These are phyloP conservation scores for Periconia macrospinosa DNA, from an alignment of 2,329 filamentous ascomycete genomes.

Conservation along the genomic window DNA sequence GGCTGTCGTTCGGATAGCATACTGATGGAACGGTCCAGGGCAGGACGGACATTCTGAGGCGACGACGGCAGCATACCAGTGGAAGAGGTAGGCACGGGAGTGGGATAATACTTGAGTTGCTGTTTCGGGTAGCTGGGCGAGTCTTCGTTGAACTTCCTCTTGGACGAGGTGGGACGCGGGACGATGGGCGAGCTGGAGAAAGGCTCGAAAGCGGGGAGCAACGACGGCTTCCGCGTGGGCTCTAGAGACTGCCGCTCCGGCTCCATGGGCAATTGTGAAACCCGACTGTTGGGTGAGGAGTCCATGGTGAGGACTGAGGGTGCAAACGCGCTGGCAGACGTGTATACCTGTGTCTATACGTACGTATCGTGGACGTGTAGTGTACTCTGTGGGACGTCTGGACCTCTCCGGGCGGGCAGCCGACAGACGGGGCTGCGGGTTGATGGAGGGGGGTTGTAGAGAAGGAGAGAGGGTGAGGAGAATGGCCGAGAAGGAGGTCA, in stretches of 20 bases:
- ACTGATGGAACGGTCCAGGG: constrained; percentile 60
- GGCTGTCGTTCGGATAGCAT: constrained; percentile 77
- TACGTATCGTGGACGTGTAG: constrained; percentile 23
- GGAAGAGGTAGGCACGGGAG: constrained; percentile 89
- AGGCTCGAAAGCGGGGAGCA: constrained; percentile 79
- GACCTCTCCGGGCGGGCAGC: constrained; percentile 17
- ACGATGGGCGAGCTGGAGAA: constrained; percentile 74
- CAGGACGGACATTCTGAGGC: constrained; percentile 52
- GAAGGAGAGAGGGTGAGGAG: constrained; percentile 10
- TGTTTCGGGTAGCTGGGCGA: constrained; percentile 50
- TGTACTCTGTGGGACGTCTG: constrained; percentile 14
- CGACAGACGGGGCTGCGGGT: constrained; percentile 20
- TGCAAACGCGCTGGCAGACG: constrained; percentile 30
- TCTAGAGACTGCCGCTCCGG: constrained; percentile 27
- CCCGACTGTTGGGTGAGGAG: constrained; percentile 28
- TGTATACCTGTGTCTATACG: constrained; percentile 22
- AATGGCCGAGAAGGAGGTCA: constrained; percentile 29
- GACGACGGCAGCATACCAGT: constrained; percentile 89
- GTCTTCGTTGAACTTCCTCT: constrained; percentile 64
- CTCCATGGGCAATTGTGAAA: constrained; percentile 30
- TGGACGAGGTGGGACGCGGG: constrained; percentile 62
- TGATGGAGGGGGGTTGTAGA: constrained; percentile 8
- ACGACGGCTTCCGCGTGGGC: constrained; percentile 62
- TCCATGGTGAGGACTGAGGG: constrained; percentile 33
- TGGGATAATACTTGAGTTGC: constrained; percentile 76